phyloP scores from a whole-genome alignment of 306 rosid genomes.

The Vigna hirtella region DNA sequence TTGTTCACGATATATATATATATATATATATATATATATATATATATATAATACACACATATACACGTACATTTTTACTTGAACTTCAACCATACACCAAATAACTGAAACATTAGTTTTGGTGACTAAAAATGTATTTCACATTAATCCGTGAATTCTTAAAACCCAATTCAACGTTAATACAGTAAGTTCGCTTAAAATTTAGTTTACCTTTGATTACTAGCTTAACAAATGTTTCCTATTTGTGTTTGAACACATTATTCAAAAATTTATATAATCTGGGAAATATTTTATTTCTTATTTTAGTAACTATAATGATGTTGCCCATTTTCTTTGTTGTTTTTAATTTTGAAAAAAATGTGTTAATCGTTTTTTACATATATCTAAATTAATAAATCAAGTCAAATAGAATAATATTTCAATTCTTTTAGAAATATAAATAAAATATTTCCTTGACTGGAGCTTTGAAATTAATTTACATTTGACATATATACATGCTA shows the following conservation, averaged over 20 bases:
- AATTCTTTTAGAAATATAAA: not conserved
- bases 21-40: too few relatives aligned
- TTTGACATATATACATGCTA: not conserved
- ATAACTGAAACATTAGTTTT: not conserved
- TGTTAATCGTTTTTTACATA: not conserved
- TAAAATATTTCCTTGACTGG: not conserved
- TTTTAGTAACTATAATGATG: not conserved
- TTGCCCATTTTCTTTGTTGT: not conserved
- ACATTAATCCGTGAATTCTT: not conserved
- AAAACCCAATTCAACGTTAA: not conserved
- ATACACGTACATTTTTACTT: too few relatives aligned
- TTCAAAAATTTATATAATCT: not conserved
- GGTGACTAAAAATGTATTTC: not conserved
- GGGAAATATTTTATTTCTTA: not conserved
- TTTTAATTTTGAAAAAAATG: not conserved
- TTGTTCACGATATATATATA: not conserved
- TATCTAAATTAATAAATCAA: not conserved
- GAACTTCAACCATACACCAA: not conserved
- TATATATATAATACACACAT: too few relatives aligned
- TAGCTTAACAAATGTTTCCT: not conserved
- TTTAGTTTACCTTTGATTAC: not conserved
- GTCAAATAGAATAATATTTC: not conserved
- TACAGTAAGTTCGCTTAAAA: not conserved
- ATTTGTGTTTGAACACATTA: not conserved
- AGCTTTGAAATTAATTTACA: not conserved